These are phyloP conservation scores for Tribonema minus DNA, from an alignment of 108 stramenopile genomes.

Conservation along the genomic window DNA sequence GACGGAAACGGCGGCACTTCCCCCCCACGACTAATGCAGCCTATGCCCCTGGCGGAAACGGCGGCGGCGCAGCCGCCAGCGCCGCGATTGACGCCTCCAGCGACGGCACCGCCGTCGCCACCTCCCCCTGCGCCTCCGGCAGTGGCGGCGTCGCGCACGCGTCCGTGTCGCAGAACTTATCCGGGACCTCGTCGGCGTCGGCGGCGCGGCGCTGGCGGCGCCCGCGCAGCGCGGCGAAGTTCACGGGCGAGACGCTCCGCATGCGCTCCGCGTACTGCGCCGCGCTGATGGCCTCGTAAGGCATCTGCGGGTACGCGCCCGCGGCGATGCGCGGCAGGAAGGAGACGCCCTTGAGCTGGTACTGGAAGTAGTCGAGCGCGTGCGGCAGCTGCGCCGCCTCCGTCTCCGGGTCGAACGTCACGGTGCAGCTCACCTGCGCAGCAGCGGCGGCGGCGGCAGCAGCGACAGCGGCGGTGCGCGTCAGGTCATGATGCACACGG, in stretches of 20 bases:
- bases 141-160: no score
- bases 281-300: slow-evolving; percentile 33
- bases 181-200: slow-evolving; percentile 31
- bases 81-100: no score
- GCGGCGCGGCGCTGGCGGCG: neutral
- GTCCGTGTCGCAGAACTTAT: slow-evolving; percentile 44
- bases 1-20: no score
- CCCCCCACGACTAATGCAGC: no score
- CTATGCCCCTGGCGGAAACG: no score
- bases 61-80: no score
- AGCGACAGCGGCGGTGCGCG: no score
- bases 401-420: slow-evolving; percentile 60
- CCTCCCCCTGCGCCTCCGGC: no score
- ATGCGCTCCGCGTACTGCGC: slow-evolving; percentile 20
- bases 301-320: slow-evolving; percentile 57
- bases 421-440: slow-evolving; percentile 64
- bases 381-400: slow-evolving; percentile 54
- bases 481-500: no score
- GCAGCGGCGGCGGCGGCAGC: no score
- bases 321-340: slow-evolving; percentile 42
- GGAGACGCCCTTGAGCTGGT: slow-evolving; percentile 62
- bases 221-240: neutral
- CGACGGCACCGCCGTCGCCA: no score
- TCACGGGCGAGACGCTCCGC: neutral
- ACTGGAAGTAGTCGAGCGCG: slow-evolving; percentile 60